Conservation (phyloP, 2,329 filamentous ascomycete genomes). For the Ceratocystis alfenasii region DNA sequence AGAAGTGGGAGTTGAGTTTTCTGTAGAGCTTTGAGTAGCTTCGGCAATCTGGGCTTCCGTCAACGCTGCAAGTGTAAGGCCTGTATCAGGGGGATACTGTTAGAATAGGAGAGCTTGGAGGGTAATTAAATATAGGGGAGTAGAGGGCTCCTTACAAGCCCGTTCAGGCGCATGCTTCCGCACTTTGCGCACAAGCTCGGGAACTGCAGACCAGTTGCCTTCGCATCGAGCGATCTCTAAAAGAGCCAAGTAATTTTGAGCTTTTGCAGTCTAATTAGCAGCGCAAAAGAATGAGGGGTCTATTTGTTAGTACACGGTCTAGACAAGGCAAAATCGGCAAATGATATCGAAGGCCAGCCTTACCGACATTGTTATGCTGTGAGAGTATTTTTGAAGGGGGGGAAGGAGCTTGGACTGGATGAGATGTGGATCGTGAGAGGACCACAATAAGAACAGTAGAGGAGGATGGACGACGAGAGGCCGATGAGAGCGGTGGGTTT, state of each 20-base stretch:
- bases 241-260: slow-evolving; percentile 64
- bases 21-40: slow-evolving; percentile 33
- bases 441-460: neutral
- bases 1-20: slow-evolving; percentile 35
- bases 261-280: slow-evolving; percentile 45
- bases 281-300: neutral
- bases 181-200: slow-evolving; percentile 83
- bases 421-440: neutral
- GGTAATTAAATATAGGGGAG: neutral
- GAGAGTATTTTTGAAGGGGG: neutral
- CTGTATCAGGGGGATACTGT: slow-evolving; percentile 33
- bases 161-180: slow-evolving; percentile 83
- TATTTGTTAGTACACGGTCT: neutral
- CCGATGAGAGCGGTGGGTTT: neutral
- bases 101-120: slow-evolving; percentile 21
- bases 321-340: neutral
- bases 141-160: slow-evolving; percentile 51
- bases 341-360: slow-evolving; percentile 6
- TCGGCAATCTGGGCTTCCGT: slow-evolving; percentile 54
- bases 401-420: neutral
- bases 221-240: slow-evolving; percentile 81
- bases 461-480: neutral
- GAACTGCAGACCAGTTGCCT: slow-evolving; percentile 73
- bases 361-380: slow-evolving; percentile 19
- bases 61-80: slow-evolving; percentile 57